Evolutionary conservation across 192 early-diverging fungal genomes (phyloP).

Genomic region (Glomus cerebriforme): DNA sequence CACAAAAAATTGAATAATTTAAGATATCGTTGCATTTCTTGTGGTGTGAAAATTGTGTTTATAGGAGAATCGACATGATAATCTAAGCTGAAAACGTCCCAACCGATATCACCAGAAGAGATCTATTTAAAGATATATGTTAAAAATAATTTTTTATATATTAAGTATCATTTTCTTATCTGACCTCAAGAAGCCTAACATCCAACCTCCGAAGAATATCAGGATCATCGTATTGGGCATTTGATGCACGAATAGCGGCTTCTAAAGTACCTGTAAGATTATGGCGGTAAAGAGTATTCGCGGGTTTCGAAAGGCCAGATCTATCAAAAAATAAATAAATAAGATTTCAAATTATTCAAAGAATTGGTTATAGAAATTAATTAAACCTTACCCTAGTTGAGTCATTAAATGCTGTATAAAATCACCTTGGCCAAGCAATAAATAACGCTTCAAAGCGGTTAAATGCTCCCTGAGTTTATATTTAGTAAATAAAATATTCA

Average conservation of each 20-base stretch:
- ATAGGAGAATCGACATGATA: constrained; percentile 85
- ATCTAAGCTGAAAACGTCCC: constrained; percentile 92
- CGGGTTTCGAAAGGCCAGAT: constrained; percentile 63
- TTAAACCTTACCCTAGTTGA: constrained; percentile 64
- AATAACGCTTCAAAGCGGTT: constrained; percentile 81
- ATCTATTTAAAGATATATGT: constrained; percentile 11
- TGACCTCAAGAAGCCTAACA: constrained; percentile 72
- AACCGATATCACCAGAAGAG: constrained; percentile 70
- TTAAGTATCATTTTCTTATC: not conserved
- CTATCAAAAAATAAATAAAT: constrained; percentile 33
- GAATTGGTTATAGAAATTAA: not conserved
- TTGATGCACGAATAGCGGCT: constrained; percentile 82
- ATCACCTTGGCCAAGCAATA: constrained; percentile 92
- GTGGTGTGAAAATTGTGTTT: constrained; percentile 76
- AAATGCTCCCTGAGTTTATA: constrained; percentile 88
- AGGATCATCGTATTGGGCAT: constrained; percentile 81
- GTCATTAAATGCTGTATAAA: constrained; percentile 91
- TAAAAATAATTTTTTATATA: not conserved
- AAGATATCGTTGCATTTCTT: constrained; percentile 77
- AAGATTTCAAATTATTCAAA: not conserved
- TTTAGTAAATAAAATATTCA: constrained; percentile 73
- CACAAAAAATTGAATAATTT: constrained; percentile 88
- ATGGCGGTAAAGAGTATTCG: constrained; percentile 78
- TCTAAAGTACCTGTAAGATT: constrained; percentile 87
- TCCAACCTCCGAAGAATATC: constrained; percentile 78